Percentiles rank a stretch among this genome's conserved stretches.
Evolutionary conservation across 2,329 filamentous ascomycete genomes (phyloP).

Genomic region (Chaetoscypha palmicola): DNA sequence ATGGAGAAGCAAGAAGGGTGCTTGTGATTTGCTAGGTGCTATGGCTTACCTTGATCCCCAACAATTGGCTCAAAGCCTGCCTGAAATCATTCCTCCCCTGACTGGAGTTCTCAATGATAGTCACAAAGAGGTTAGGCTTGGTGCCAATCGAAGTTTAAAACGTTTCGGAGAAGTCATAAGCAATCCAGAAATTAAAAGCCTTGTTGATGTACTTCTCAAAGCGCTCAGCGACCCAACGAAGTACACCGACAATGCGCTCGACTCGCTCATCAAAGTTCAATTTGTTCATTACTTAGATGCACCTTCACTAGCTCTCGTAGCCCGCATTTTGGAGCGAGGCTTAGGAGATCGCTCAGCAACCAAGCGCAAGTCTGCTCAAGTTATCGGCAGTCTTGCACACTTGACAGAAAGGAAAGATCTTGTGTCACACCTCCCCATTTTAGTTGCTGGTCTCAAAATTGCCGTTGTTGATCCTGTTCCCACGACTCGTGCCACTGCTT

Average conservation of each 20-base stretch:
- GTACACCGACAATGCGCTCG: constrained; percentile 90
- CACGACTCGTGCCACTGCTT: constrained; percentile 90
- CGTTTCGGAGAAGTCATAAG: constrained; percentile 97
- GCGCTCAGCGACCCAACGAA: constrained; percentile 96
- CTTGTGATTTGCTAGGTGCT: constrained; percentile 90
- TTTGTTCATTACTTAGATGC: constrained; percentile 98
- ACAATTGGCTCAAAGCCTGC: constrained; percentile 83
- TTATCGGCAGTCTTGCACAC: constrained; percentile 95
- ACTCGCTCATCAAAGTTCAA: constrained; percentile 93
- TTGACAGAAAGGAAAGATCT: constrained; percentile 95
- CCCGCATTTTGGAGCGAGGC: constrained; percentile 89
- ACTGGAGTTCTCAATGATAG: constrained; percentile 94
- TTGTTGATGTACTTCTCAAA: constrained; percentile 88
- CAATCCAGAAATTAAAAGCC: constrained; percentile 91
- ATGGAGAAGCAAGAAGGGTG: constrained; percentile 98
- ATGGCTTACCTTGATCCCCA: constrained; percentile 98
- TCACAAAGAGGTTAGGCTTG: constrained; percentile 90
- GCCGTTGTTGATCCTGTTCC: constrained; percentile 94
- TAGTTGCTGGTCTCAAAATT: constrained; percentile 81
- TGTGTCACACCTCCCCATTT: constrained; percentile 79
- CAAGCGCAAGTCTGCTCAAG: constrained; percentile 92
- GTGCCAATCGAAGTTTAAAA: constrained; percentile 92
- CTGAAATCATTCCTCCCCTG: constrained; percentile 92
- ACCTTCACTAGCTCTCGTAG: constrained; percentile 88
- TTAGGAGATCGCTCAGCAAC: constrained; percentile 86